Percentiles rank a stretch among this genome's conserved stretches.
These are phyloP conservation scores for Phaffia australis DNA, from an alignment of 768 basidiomycete genomes.

Conservation along the genomic window DNA sequence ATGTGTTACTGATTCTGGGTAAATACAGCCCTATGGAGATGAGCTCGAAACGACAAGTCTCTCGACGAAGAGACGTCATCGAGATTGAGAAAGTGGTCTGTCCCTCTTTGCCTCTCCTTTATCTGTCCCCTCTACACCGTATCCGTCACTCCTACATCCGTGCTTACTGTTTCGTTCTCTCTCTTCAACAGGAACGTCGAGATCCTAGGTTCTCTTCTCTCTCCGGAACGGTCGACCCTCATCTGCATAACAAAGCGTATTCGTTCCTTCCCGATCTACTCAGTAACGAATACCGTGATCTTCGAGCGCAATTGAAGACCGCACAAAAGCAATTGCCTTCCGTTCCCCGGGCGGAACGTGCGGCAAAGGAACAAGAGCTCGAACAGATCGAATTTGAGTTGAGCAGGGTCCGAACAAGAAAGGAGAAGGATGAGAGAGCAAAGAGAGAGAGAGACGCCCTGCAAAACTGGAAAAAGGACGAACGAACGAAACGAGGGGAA, in stretches of 20 bases:
- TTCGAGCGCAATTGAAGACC: constrained; percentile 61
- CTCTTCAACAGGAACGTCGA: constrained; percentile 50
- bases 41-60: constrained; percentile 74
- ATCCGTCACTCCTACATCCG: neutral
- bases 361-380: constrained; percentile 58
- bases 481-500: constrained; percentile 54
- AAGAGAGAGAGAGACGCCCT: constrained; percentile 62
- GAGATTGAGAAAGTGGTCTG: constrained; percentile 57
- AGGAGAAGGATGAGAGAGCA: constrained; percentile 61
- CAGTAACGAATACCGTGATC: constrained; percentile 51
- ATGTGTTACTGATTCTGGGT: constrained; percentile 2
- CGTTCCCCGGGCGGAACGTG: constrained; percentile 32
- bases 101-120: constrained; percentile 7
- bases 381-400: constrained; percentile 58
- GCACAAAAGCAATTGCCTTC: constrained; percentile 51
- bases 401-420: constrained; percentile 63
- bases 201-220: constrained; percentile 77
- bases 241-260: constrained; percentile 61
- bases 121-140: neutral
- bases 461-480: constrained; percentile 46
- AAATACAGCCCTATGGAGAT: constrained; percentile 59
- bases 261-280: constrained; percentile 61
- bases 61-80: constrained; percentile 57
- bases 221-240: constrained; percentile 52
- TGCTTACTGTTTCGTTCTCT: neutral